Base-by-base conservation (phyloP, 495 filamentous ascomycete genomes). In the Neurospora sp. region DNA sequence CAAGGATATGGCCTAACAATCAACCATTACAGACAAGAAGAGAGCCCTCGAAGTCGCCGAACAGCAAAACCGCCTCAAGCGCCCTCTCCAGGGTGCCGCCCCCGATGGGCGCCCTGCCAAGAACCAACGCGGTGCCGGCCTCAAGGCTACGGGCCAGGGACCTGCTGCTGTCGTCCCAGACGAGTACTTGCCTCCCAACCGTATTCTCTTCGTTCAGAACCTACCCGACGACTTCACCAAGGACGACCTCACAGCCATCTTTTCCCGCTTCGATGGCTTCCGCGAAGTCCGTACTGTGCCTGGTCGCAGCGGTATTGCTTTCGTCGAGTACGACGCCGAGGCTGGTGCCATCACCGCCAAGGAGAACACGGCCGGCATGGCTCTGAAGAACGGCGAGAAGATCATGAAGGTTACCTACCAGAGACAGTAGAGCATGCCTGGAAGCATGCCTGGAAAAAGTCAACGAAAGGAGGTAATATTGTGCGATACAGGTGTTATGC, bases 181-280 rank as follows among this genome's bases (percentile, higher is more conserved):
- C 87, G 96, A 99, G 83, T 98, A 96, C 79, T 88, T 98, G 0
- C 96, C 94, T 3, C 95, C 96, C 66, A 99, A 98, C 87, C 97
- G 96, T 83, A 96, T 93, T 74, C 87, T 99, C n/a, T 97, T 98
- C 86, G 85, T 98, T 70, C 94, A 94, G 82, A 94, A 97, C 76
- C 79, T 99, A 68, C 95, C 96, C 18, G 93, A 96, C 75, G 92
- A 93, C 72, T 92, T 91, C 76, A 91, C 91, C 81, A 88, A 91
- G 79, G 94, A 96, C 70, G 87, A 84, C 46, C 90, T 99, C 53
- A 90, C 89, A 0, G 87, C 86, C 35, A 89, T 98, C 72, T 99
- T 98, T 84, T 89, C 89, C 46, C 89, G 90, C 42, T 99, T 96
- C 84, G 93, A 97, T 75, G 96, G 96, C 71, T 98, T 98, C 84